Conservation (phyloP, 140 eudicot species). For the Stevia rebaudiana region DNA sequence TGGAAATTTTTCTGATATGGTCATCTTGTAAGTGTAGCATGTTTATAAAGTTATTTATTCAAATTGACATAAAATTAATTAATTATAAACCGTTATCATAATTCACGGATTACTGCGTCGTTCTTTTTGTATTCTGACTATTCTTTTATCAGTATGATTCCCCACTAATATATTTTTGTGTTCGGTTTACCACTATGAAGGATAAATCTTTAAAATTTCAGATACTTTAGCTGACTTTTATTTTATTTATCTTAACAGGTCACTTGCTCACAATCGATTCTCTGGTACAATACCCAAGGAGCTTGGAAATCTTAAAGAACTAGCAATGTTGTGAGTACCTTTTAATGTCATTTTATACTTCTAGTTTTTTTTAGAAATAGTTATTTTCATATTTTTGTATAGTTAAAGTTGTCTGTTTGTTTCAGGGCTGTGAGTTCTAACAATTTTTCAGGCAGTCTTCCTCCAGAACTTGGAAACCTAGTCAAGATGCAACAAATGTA, state of each 20-base stretch:
- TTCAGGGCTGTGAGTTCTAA: constrained; percentile 66
- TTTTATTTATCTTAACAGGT: constrained; percentile 27
- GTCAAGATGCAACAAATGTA: constrained; percentile 41
- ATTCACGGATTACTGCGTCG: not conserved
- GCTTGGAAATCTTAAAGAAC: constrained; percentile 43
- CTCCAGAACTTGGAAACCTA: constrained; percentile 61
- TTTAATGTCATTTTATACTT: not conserved
- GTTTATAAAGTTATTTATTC: not conserved
- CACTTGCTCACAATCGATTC: constrained; percentile 39
- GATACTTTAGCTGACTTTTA: constrained; percentile 1
- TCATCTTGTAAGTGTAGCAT: constrained; percentile 30
- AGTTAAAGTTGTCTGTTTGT: constrained; percentile 17
- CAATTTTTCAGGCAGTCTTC: constrained; percentile 67
- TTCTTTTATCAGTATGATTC: not conserved
- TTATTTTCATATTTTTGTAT: not conserved
- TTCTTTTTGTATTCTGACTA: not conserved
- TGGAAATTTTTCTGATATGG: constrained; percentile 41
- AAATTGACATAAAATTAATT: not conserved
- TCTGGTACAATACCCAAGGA: constrained; percentile 42
- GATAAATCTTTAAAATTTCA: not conserved
- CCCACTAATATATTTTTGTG: not conserved
- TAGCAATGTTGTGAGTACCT: constrained; percentile 35
- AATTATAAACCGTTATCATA: not conserved
- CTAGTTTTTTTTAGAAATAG: not conserved
- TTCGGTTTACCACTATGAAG: not conserved